Evolutionary conservation across 176 grass and related monocot genomes (phyloP), one percentile per base, ranked within the genome.

Genomic region (Panicum miliaceum): DNA sequence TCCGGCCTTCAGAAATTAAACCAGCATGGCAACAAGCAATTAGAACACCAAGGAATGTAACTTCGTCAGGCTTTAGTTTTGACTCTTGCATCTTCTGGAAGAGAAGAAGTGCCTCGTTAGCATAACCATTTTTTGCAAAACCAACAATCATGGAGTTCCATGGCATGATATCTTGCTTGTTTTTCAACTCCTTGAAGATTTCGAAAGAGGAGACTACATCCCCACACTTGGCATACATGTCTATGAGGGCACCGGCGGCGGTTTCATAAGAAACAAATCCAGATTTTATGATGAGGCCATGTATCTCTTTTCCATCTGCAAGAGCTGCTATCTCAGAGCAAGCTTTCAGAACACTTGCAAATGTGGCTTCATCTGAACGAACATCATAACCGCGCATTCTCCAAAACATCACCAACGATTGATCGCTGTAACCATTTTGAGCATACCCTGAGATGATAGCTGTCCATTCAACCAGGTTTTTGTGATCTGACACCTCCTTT

Each of bases 121-220:
- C 81, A 88, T 86, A 88, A 68, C 92, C 87, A 90, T 94, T 94
- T 67, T 94, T 91, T 8, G 92, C 90, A 85, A 90, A 94, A 32
- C 92, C 87, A 51, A 85, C 82, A 80, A 94, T 90, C 82, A 94
- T 83, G 23, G 92, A 94, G 76, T 94, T 94, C 93, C 90, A 94
- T 48, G 66, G 61, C 79, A 81, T 88, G 71, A 90, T 73, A 43
- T 77, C 50, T 85, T 88, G 25, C 73, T 92, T 94, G 38, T 81
- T 84, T 78, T 90, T 43, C 79, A 90, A 64, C 60, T 86, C 79
- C 64, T 88, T 85, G 85, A 94, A 94, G 40, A 79, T 73, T 74
- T 86, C 65, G 86, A 88, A 77, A 50, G 93, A 90, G 73, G 82
- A 87, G 40, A 42, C 75, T n/a, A 75, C 71, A 86, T 94, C 87